phyloP scores from a whole-genome alignment of 257 asterid species.

The Gentiana macrophylla region DNA sequence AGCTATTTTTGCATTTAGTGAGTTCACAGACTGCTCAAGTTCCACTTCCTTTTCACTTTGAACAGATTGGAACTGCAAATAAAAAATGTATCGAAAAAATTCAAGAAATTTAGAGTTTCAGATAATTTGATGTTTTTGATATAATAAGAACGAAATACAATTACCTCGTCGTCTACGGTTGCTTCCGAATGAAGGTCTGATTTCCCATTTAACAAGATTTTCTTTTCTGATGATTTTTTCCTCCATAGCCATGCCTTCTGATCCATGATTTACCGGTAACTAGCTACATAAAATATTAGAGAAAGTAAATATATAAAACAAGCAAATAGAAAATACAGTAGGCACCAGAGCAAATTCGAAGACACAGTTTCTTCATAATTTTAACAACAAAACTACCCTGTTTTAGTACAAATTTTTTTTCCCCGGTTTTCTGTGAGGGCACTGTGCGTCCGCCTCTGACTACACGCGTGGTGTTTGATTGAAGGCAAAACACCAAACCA shows the following conservation, averaged over 20 bases:
- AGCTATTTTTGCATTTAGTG: conserved; percentile 48
- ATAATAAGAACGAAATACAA: conserved; percentile 4
- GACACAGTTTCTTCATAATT: too few relatives aligned
- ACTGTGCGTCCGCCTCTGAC: too few relatives aligned
- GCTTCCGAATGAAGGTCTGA: conserved; percentile 16
- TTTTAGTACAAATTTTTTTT: too few relatives aligned
- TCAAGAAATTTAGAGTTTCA: background rate
- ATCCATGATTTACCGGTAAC: conserved; percentile 38
- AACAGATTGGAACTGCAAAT: conserved; percentile 6
- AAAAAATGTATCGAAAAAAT: background rate
- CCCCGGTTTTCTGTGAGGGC: too few relatives aligned
- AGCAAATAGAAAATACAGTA: too few relatives aligned
- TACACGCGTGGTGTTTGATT: too few relatives aligned
- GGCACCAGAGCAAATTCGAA: too few relatives aligned
- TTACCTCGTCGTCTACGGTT: conserved; percentile 58
- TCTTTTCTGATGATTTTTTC: conserved; percentile 60
- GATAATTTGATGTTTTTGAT: background rate
- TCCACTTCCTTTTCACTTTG: conserved; percentile 45
- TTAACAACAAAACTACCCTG: too few relatives aligned
- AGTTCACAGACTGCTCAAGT: conserved; percentile 38
- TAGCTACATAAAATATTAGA: background rate
- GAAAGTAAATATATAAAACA: too few relatives aligned
- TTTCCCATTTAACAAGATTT: conserved; percentile 39
- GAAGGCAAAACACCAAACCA: too few relatives aligned
- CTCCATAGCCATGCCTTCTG: conserved; percentile 87